Conservation (phyloP, 257 asterid genomes). For the Petrea volubilis region DNA sequence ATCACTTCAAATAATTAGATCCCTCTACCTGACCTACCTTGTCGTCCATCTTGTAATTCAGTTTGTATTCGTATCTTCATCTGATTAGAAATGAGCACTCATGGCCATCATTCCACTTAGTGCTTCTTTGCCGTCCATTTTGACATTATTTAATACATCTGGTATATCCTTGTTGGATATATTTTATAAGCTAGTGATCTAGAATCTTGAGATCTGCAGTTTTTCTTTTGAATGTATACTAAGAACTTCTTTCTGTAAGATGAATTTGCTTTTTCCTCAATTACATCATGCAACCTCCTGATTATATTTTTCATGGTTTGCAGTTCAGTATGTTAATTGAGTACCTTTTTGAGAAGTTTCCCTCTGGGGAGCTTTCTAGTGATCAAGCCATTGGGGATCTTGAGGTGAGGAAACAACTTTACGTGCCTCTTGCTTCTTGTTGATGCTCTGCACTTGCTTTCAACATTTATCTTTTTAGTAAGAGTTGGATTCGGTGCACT, state of each 20-base stretch:
- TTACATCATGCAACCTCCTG: neutral
- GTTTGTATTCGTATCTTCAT: neutral
- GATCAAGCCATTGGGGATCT: constrained; percentile 65
- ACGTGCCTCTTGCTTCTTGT: neutral
- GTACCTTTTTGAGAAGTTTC: constrained; percentile 52
- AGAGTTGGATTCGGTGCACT: neutral
- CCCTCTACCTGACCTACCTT: neutral
- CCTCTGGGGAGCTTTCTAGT: constrained; percentile 49
- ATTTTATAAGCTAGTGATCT: neutral
- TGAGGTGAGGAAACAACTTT: constrained; percentile 44
- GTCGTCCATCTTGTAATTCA: neutral
- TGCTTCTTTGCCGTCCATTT: neutral
- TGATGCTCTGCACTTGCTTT: neutral
- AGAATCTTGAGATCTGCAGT: neutral
- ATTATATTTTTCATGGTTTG: constrained; percentile 22
- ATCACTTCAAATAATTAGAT: neutral
- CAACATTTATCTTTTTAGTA: neutral
- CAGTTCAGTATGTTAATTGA: constrained; percentile 77
- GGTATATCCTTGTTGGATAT: neutral
- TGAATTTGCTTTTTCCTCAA: neutral
- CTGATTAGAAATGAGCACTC: neutral
- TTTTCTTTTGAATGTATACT: neutral
- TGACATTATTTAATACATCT: neutral
- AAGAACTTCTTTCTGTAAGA: neutral
- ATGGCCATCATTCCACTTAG: neutral